Base-by-base conservation (phyloP, 2,329 filamentous ascomycete species). In the Phaeosphaeria sp. region DNA sequence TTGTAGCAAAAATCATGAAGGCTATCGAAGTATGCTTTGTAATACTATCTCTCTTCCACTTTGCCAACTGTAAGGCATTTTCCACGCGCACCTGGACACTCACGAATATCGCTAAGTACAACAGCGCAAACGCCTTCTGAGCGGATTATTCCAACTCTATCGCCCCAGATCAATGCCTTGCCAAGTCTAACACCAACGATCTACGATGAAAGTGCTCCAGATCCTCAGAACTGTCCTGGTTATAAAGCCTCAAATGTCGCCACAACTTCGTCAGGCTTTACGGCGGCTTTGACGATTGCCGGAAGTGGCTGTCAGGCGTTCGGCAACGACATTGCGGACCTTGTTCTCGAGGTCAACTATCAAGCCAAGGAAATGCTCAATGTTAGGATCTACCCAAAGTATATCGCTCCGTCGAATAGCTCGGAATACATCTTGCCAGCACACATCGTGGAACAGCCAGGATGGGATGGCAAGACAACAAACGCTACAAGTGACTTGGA, bases 261-360 rank as follows among this genome's bases (percentile, higher is more conserved):
- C 49, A 73, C 79, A 48, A 83, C 79, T 0, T 63, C 68, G 30
- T 78, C 76, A 53, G 86, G 86, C 7, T 77, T 93, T 54, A 88
- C 84, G 1, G 91, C 90, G 1, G 82, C 88, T 58, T 78, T 95
- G 46, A 81, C 77, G 3, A 81, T 94, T 6, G 88, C 89, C 6
- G 90, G 90, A 0, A 67, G 80, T 7, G 80, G 87, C 6, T 88
- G 86, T 71, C 82, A 87, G 65, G 77, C 78, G n/a, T 88, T 85
- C 61, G 85, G 86, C 33, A 78, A 76, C 7, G 86, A 88, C 63
- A 62, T 88, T 51, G 66, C 76, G 42, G 75, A 83, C 51, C 71
- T 88, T 63, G 83, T 77, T 36, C 77, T 88, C 47, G 76, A 80
- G 15, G 86, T 87, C 8, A 81, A 84, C 53, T 87, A 87, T 61